Base-by-base conservation (phyloP, 768 basidiomycete genomes). In the Fistulinella prunicolor region DNA sequence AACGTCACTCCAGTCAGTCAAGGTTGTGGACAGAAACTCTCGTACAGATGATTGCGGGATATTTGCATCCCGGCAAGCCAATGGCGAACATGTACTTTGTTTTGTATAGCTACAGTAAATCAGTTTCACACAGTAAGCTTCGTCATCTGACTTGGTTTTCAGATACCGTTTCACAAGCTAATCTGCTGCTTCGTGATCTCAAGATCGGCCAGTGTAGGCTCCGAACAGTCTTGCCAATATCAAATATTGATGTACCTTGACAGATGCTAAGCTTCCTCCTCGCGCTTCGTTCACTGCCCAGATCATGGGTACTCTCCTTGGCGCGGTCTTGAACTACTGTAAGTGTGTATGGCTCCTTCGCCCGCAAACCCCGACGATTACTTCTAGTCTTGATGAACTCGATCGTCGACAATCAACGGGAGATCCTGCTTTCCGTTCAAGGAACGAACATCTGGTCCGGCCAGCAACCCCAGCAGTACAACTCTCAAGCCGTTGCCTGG, bases 201-300 rank as follows among this genome's bases (percentile, higher is more conserved):
- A 84, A 83, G 62, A 76, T 62, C 21, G 57, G 44, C 47, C 65
- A 59, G 55, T 62, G 61, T 58, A 47, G 12, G 53, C 17, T 19
- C 4, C 32, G 32, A 16, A 12, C 9, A 16, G 13, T 6, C 26
- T 6, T 34, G 32, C 14, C 32, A 12, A 17, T 19, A 19, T 6
- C 4, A 19, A 36, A 4, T 4, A 36, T 36, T 36, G 13, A 17
- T 36, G 7, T 36, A 13, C 3, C 6, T 17, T 19, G 17, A 69
- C 3, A 57, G 75, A 57, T 47, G 54, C 78, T 1, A 85, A 85
- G 63, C 76, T 87, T 36, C 83, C 85, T 22, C 82, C 85, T 20
- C 80, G 83, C 13, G 73, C 76, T 32, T 80, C 83, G 67, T 83
- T 86, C 63, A 59, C 79, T 9, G 80, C 81, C 7, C 85, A 86